Base-by-base conservation (phyloP, 2,329 filamentous ascomycete species). In the Pseudocercospora crystallina region DNA sequence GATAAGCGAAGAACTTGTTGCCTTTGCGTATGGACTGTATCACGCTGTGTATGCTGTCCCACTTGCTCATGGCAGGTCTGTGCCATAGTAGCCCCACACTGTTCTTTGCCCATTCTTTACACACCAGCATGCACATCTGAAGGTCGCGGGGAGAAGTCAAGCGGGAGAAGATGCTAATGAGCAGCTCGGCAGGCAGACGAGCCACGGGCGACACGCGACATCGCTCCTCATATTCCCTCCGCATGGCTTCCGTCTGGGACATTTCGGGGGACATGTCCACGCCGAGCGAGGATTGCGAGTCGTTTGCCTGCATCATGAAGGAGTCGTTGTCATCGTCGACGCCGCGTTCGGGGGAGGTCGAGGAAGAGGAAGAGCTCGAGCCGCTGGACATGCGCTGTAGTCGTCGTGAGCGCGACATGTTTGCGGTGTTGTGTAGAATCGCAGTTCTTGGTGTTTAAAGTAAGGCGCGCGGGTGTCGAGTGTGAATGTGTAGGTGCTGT, bases 61-160 rank as follows among this genome's bases (percentile, higher is more conserved):
- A 96, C 62, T 84, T 89, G 64, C 87, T 90, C 74, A 94, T 97
- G 26, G 89, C 85, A 1, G 94, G 94, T 34, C 94, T 82, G 70
- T 96, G 91, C 94, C 94, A 99, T 15, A 99, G 79, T 59, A 96
- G 80, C 57, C 94, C 92, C 60, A 97, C 94, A 44, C 88, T 86
- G 67, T 96, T 96, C 57, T 87, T 80, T 26, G 94, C 88, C 94
- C 94, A 99, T 56, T 86, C 83, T 71, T 90, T 91, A 65, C 86
- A 96, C n/a, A 96, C 91, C 58, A 94, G 78, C 88, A 97, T 91
- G 72, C 89, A 95, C 71, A 85, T 86, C 60, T 90, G 81, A 61
- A 96, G 80, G 65, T 99, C 92, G 38, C 78, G 75, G 20, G 68
- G 61, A 2, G 90, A 81, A 63, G 79, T 85, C 51, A 99, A 81